Percentiles rank a stretch among this genome's conserved stretches.
Conservation (phyloP, 2,329 filamentous ascomycete species). For the Pestalotiopsis sp. region DNA sequence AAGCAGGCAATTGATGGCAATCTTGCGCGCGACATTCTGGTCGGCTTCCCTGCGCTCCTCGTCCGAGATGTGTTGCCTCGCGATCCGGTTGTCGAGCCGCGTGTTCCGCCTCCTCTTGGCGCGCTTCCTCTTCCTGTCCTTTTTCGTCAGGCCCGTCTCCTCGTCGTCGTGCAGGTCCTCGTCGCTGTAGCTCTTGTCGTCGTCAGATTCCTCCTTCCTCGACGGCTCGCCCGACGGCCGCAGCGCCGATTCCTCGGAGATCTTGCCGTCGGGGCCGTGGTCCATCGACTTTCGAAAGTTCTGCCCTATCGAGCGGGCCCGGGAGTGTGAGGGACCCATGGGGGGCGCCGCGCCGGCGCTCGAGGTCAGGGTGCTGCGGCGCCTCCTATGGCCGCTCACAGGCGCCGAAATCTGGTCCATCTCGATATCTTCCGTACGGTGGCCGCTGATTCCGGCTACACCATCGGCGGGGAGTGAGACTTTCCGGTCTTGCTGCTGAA, state of each 20-base stretch:
- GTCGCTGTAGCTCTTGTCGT: constrained; percentile 63
- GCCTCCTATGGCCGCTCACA: constrained; percentile 51
- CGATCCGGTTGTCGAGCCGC: constrained; percentile 70
- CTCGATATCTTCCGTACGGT: constrained; percentile 49
- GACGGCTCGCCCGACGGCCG: constrained; percentile 16
- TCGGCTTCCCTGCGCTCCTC: constrained; percentile 79
- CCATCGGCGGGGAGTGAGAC: constrained; percentile 24
- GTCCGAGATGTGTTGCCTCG: constrained; percentile 62
- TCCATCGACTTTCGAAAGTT: constrained; percentile 27
- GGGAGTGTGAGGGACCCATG: constrained; percentile 16
- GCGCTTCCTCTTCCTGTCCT: constrained; percentile 70
- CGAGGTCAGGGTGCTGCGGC: constrained; percentile 57
- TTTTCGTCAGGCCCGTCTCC: constrained; percentile 81
- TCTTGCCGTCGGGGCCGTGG: constrained; percentile 44
- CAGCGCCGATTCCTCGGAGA: constrained; percentile 43
- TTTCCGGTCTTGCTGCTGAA: constrained; percentile 30
- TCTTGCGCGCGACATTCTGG: constrained; percentile 68
- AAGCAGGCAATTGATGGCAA: constrained; percentile 76
- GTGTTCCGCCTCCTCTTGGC: constrained; percentile 69
- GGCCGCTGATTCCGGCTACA: constrained; percentile 21
- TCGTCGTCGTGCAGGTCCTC: constrained; percentile 83
- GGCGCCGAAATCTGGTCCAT: constrained; percentile 52
- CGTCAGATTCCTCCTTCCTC: constrained; percentile 35
- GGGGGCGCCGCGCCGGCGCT: constrained; percentile 37
- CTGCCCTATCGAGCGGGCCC: constrained; percentile 26